phyloP scores from a whole-genome alignment of 2,329 filamentous ascomycete species.

The Epichloe uncinata region DNA sequence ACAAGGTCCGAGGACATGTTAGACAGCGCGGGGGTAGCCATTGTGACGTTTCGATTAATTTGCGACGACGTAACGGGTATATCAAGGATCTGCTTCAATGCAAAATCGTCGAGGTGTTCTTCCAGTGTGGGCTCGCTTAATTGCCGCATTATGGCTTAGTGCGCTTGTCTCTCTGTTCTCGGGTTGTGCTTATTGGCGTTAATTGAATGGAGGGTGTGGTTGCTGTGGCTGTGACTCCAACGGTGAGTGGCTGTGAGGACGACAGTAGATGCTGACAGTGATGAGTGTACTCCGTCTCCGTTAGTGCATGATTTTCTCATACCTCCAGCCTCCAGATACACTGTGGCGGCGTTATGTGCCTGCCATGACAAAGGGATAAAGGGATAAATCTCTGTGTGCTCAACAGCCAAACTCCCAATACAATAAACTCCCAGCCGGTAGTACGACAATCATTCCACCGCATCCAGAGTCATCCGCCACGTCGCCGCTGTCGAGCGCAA shows the following conservation, averaged over 20 bases:
- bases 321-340: not conserved
- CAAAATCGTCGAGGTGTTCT: slow-evolving; percentile 14
- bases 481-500: not conserved
- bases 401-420: not conserved
- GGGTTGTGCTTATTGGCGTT: slow-evolving; percentile 9
- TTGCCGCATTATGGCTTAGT: slow-evolving; percentile 17
- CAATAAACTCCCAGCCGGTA: not conserved
- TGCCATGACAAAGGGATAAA: slow-evolving; percentile 6
- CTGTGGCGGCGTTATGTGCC: not conserved
- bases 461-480: slow-evolving; percentile 1
- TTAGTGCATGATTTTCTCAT: not conserved
- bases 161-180: slow-evolving; percentile 3
- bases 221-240: not conserved
- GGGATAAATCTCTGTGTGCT: not conserved
- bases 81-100: slow-evolving; percentile 11
- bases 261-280: not conserved
- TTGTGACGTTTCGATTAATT: slow-evolving; percentile 32
- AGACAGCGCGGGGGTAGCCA: slow-evolving; percentile 41
- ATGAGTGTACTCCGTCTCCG: no score
- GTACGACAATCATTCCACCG: not conserved
- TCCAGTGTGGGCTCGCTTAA: slow-evolving; percentile 31
- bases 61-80: slow-evolving; percentile 11
- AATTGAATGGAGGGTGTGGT: slow-evolving; percentile 8
- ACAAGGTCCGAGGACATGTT: slow-evolving; percentile 83
- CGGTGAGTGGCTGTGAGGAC: not conserved